These are phyloP conservation scores for Trebouxia sp. DNA, from an alignment of 139 green algal species.

Conservation along the genomic window DNA sequence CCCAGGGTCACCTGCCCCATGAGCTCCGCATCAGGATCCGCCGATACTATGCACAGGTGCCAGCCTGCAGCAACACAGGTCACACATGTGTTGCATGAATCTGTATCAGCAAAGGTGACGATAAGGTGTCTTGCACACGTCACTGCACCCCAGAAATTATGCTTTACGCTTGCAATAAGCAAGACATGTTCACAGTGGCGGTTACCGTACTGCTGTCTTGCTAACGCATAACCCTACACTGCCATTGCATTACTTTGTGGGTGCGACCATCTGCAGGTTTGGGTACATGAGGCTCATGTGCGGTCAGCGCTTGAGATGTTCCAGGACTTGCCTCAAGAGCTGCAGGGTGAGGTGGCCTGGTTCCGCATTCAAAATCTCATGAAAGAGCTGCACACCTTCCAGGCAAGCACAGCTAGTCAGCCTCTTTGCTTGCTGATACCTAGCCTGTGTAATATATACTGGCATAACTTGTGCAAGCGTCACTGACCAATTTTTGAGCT, in stretches of 20 bases:
- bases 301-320: neutral
- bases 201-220: too few relatives aligned
- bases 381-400: neutral
- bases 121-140: neutral
- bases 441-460: too few relatives aligned
- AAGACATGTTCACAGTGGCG: neutral
- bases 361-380: neutral
- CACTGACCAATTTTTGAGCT: neutral
- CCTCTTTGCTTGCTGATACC: neutral
- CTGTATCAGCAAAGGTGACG: neutral
- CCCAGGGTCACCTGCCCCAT: conserved; percentile 5
- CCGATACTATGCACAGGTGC: conserved; percentile 37
- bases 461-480: too few relatives aligned
- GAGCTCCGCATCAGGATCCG: conserved; percentile 12
- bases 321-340: neutral
- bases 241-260: too few relatives aligned
- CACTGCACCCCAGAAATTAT: too few relatives aligned
- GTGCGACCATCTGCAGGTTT: too few relatives aligned
- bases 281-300: neutral
- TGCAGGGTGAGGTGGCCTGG: neutral
- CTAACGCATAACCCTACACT: too few relatives aligned
- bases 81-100: too few relatives aligned
- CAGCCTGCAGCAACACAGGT: too few relatives aligned
- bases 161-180: too few relatives aligned
- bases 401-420: neutral